Conservation (phyloP, 805 yeast genomes). For the Starmerella stigmatis region DNA sequence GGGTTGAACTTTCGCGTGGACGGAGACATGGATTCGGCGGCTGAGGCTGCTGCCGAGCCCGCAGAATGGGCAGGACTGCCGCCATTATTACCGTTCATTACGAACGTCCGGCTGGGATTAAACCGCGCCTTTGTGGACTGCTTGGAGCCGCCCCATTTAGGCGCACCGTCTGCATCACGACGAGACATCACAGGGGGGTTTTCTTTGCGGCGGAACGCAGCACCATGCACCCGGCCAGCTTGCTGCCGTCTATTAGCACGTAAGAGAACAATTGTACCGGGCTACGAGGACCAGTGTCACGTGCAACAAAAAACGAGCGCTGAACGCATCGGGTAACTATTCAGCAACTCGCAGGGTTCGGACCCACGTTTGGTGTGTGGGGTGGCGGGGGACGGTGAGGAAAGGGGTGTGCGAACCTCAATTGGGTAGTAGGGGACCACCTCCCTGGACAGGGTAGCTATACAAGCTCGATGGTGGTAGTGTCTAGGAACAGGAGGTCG, state of each 20-base stretch:
- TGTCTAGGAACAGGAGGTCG: too few relatives aligned
- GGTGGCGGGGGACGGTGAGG: too few relatives aligned
- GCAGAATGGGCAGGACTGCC: not conserved
- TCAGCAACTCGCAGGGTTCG: too few relatives aligned
- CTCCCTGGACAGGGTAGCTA: too few relatives aligned
- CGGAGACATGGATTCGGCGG: slow-evolving; percentile 6
- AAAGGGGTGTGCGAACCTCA: too few relatives aligned
- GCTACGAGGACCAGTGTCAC: not conserved
- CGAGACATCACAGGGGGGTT: slow-evolving; percentile 6
- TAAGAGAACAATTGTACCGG: not conserved
- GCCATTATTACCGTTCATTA: slow-evolving; percentile 3
- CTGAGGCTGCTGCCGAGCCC: not conserved
- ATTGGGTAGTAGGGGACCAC: too few relatives aligned
- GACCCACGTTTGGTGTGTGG: too few relatives aligned
- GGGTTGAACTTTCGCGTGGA: slow-evolving; percentile 19
- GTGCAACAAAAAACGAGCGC: too few relatives aligned
- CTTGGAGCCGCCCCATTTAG: slow-evolving; percentile 5
- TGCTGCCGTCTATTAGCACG: slow-evolving; percentile 5
- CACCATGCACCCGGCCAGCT: slow-evolving; percentile 10
- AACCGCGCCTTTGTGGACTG: slow-evolving; percentile 1
- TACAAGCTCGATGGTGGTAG: too few relatives aligned
- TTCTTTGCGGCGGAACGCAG: slow-evolving; percentile 4
- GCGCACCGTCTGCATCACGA: slow-evolving; percentile 8
- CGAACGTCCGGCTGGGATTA: slow-evolving; percentile 6
- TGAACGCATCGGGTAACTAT: too few relatives aligned